These are phyloP conservation scores for Claviceps quebecensis DNA, from an alignment of 2,329 filamentous ascomycete species.

Conservation along the genomic window DNA sequence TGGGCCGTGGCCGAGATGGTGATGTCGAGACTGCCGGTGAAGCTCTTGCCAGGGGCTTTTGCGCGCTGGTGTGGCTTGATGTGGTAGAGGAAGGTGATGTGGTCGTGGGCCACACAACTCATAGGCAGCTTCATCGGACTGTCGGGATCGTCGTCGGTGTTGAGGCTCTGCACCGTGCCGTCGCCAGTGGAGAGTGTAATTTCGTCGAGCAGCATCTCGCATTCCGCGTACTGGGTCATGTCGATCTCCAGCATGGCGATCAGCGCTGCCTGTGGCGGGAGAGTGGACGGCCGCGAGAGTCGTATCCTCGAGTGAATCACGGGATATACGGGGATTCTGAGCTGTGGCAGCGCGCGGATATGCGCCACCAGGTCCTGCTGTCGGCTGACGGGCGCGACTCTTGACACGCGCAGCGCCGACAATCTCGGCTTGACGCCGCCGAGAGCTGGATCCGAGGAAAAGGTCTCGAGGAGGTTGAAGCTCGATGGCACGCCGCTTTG, in stretches of 20 bases:
- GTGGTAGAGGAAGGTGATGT: slow-evolving; percentile 61
- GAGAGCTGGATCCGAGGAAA: slow-evolving; percentile 50
- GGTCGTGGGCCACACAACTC: slow-evolving; percentile 55
- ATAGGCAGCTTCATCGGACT: slow-evolving; percentile 36
- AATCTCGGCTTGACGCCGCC: slow-evolving; percentile 49
- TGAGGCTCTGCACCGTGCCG: slow-evolving; percentile 45
- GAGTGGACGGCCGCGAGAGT: slow-evolving; percentile 50
- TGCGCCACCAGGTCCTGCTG: slow-evolving; percentile 47
- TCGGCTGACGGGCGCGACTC: slow-evolving; percentile 54
- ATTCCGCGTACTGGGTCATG: slow-evolving; percentile 56
- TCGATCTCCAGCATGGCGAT: slow-evolving; percentile 62
- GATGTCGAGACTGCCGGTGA: slow-evolving; percentile 41
- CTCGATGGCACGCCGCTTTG: slow-evolving; percentile 54
- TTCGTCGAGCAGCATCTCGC: slow-evolving; percentile 46
- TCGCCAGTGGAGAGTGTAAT: slow-evolving; percentile 44
- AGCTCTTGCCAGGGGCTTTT: slow-evolving; percentile 30
- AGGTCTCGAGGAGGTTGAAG: slow-evolving; percentile 64
- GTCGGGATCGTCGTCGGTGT: slow-evolving; percentile 22
- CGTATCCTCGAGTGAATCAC: slow-evolving; percentile 59
- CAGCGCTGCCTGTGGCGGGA: slow-evolving; percentile 44
- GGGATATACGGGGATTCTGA: slow-evolving; percentile 51
- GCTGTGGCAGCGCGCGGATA: slow-evolving; percentile 47
- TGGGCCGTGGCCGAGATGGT: slow-evolving; percentile 45
- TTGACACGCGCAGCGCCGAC: slow-evolving; percentile 60
- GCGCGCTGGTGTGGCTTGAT: slow-evolving; percentile 40